Evolutionary conservation across 192 early-diverging fungal species (phyloP), one percentile per base, ranked within the genome.

Genomic region (Mortierella hygrophila): DNA sequence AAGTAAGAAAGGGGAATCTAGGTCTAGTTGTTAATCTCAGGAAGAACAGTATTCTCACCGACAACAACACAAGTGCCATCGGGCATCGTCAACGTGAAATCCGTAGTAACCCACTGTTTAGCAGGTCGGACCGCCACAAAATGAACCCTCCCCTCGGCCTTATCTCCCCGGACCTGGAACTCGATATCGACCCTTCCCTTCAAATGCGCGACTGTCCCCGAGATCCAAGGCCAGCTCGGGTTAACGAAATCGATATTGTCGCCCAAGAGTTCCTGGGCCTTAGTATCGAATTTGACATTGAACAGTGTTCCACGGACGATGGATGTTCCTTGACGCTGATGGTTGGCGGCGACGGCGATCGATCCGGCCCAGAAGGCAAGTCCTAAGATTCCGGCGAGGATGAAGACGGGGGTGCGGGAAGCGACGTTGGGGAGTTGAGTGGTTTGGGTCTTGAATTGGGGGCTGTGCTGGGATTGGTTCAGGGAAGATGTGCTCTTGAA

Each of bases 281-380:
- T 80, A 16, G 80, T 85, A 70, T 93, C 86, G 82, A 91, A 91
- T 47, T 91, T 91, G 32, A 92, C 89, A 47, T 88, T 91, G 74
- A 93, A 94, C 21, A 94, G 68, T n/a, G 92, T 92, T 23, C 90
- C 91, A 37, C 90, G 88, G 32, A 94, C 92, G 57, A 90, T 89
- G 29, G 88, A 89, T 16, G 89, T 91, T 32, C 88, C 90, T 47
- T 89, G 85, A 9, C 92, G 91, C 75, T 94, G 92, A 73, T 93
- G 89, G 55, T 94, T 94, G 57, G 91, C 89, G 15, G 92, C 90
- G 13, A 85, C 68, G 5, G 90, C 88, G 18, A 92, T 75, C 18
- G 88, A 90, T 68, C 82, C 92, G 8, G 83, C 83, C 93, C 93
- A 94, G 60, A 91, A 82, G 20, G 71, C 70, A 9, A 90, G 83